A percentile compares a stretch with the other conserved stretches of the same genome.
These are phyloP conservation scores for Phytophthora lateralis DNA, from an alignment of 352 stramenopile species.

Conservation along the genomic window DNA sequence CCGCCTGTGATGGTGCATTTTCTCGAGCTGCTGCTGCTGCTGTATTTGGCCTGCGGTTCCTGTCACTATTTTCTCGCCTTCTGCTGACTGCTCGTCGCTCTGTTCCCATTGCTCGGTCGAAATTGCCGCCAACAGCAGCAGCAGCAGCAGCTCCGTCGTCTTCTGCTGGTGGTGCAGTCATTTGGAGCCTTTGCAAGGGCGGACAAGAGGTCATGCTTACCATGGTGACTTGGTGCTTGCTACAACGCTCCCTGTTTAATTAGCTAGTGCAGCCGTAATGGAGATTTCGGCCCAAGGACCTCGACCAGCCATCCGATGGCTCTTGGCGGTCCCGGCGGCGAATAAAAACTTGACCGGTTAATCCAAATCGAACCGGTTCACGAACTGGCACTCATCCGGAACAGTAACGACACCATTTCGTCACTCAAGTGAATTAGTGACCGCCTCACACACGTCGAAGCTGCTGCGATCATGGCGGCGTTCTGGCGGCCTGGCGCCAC, in stretches of 20 bases:
- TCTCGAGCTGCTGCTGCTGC: slow-evolving; percentile 20
- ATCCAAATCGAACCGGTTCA: not conserved
- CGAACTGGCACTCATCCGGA: slow-evolving; percentile 4
- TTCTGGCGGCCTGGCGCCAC: slow-evolving; percentile 75
- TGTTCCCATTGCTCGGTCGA: slow-evolving; percentile 1
- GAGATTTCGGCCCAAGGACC: slow-evolving; percentile 29
- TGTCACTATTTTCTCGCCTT: slow-evolving; percentile 2
- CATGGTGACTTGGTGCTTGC: slow-evolving; percentile 85
- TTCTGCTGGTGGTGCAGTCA: slow-evolving; percentile 4
- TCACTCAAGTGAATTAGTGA: not conserved
- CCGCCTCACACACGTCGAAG: not conserved
- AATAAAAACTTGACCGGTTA: slow-evolving; percentile 31
- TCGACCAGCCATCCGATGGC: slow-evolving; percentile 57
- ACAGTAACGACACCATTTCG: not conserved
- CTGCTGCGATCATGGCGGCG: slow-evolving; percentile 35
- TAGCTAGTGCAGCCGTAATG: slow-evolving; percentile 56
- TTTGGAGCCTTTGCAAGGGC: not conserved
- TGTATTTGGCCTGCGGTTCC: not conserved
- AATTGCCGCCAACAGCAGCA: slow-evolving; percentile 8
- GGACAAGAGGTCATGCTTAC: slow-evolving; percentile 45
- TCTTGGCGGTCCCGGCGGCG: slow-evolving; percentile 5
- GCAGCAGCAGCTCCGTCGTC: slow-evolving; percentile 19
- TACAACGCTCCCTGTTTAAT: slow-evolving; percentile 86
- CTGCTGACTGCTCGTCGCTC: not conserved
- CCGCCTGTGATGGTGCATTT: not conserved